A percentile compares a stretch with the other conserved stretches of the same genome.
These are phyloP conservation scores for Ophiocordyceps camponoti-rufipedis DNA, from an alignment of 2,329 filamentous ascomycete genomes.

Conservation along the genomic window DNA sequence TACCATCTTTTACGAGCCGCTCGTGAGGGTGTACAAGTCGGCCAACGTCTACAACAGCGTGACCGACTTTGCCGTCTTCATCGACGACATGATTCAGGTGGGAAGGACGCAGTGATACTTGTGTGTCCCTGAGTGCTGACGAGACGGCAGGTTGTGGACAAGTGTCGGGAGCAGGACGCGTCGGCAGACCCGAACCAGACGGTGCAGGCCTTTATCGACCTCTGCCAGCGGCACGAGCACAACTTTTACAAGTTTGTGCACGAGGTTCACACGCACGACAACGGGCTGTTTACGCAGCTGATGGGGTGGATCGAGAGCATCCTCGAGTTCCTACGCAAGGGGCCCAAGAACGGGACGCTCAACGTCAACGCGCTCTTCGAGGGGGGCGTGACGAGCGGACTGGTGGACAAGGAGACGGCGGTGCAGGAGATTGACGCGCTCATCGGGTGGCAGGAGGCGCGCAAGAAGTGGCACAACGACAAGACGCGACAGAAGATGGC, in stretches of 20 bases:
- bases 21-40: slow-evolving; percentile 94
- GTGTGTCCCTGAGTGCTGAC: not conserved
- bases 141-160: slow-evolving; percentile 37
- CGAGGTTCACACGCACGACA: slow-evolving; percentile 92
- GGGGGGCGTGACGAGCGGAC: slow-evolving; percentile 48
- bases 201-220: slow-evolving; percentile 92
- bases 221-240: slow-evolving; percentile 85
- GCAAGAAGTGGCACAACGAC: slow-evolving; percentile 96
- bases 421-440: slow-evolving; percentile 68
- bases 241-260: slow-evolving; percentile 99
- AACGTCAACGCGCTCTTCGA: slow-evolving; percentile 91
- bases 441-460: slow-evolving; percentile 83
- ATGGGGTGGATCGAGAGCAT: slow-evolving; percentile 98
- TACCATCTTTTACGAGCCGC: slow-evolving; percentile 95
- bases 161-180: slow-evolving; percentile 55
- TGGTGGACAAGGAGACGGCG: slow-evolving; percentile 53
- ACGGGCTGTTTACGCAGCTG: slow-evolving; percentile 84
- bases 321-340: slow-evolving; percentile 76
- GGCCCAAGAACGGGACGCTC: slow-evolving; percentile 67
- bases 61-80: slow-evolving; percentile 84
- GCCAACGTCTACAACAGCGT: slow-evolving; percentile 96
- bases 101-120: not conserved
- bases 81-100: slow-evolving; percentile 81
- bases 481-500: slow-evolving; percentile 99
- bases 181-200: slow-evolving; percentile 95